Conservation (phyloP, 108 stramenopile genomes). For the Schizochytrium sp. region DNA sequence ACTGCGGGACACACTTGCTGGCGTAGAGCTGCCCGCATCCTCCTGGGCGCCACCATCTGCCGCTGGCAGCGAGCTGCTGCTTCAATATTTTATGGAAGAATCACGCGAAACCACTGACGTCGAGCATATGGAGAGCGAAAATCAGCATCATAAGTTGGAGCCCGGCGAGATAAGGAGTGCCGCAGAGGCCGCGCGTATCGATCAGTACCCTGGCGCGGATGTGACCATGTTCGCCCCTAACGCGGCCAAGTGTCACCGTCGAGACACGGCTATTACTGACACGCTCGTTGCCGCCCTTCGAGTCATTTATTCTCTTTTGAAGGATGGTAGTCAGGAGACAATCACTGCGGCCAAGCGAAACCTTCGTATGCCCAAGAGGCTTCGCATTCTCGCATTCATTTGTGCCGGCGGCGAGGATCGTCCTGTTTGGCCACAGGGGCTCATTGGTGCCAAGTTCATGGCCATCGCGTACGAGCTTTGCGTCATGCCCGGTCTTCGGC, state of each 20-base stretch:
- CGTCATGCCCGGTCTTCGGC: not conserved
- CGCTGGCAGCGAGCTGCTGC: not conserved
- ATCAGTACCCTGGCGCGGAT: not conserved
- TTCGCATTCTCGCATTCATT: not conserved
- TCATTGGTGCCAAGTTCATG: constrained; percentile 12
- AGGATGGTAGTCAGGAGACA: not conserved
- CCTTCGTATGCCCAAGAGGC: not conserved
- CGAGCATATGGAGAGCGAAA: too few relatives aligned
- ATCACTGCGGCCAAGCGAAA: not conserved
- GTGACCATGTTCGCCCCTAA: not conserved
- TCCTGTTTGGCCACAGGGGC: not conserved
- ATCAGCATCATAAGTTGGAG: too few relatives aligned
- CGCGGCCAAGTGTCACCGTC: not conserved
- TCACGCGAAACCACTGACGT: not conserved
- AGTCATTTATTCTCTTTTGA: not conserved
- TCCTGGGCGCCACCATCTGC: not conserved
- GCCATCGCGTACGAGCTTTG: constrained; percentile 8
- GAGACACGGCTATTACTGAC: not conserved
- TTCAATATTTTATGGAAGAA: not conserved
- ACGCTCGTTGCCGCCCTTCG: not conserved
- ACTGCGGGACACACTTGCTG: too few relatives aligned
- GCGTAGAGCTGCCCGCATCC: too few relatives aligned
- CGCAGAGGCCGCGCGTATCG: not conserved
- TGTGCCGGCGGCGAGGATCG: not conserved
- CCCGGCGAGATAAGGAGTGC: too few relatives aligned